Evolutionary conservation across 176 grass and related monocot species (phyloP), one percentile per base, ranked within the genome.

Genomic region (Carex cristatella): DNA sequence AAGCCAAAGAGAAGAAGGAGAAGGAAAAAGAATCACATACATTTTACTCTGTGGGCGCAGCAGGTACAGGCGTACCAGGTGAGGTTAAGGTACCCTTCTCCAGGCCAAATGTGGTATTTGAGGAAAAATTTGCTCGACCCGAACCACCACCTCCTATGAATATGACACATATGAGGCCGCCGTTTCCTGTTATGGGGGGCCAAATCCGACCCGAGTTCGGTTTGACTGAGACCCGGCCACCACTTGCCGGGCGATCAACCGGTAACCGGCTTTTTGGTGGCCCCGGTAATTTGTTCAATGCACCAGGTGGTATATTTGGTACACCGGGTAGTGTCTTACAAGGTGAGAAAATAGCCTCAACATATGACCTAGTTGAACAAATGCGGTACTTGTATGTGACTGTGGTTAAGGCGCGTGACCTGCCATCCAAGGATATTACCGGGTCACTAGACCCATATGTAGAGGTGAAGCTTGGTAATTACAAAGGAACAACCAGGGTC

Each of bases 381-480:
- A 98, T 98, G 95, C 81, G 81, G 7, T 94, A 88, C 88, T 93
- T 98, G 58, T 98, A 98, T 84, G 95, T 98, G 70, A 86, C 88
- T 85, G 95, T 94, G 2, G 92, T 94, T 46, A 98, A 98, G 89
- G 95, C 95, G 35, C 88, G 91, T 16, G 87, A 98, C 89, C 91
- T 98, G 33, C 95, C 92, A 27, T 66, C 85, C 30, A 86, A 51
- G 49, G 90, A 94, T 79, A 58, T 94, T 60, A 61, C 95, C 2
- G 95, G 95, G 30, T 54, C 89, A 80, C 89, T 98, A 18, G 95
- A 98, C 68, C 86, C 95, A 44, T 94, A 86, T 86, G 95, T 93
- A 14, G 92, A 98, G 92, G 89, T 98, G 79, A 94, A 94, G 89
- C 89, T 98, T 3, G 95, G 95, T 19, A 98, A 98, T 87, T 98